Conservation (phyloP, 208 protist genomes). For the Leishmania major region DNA sequence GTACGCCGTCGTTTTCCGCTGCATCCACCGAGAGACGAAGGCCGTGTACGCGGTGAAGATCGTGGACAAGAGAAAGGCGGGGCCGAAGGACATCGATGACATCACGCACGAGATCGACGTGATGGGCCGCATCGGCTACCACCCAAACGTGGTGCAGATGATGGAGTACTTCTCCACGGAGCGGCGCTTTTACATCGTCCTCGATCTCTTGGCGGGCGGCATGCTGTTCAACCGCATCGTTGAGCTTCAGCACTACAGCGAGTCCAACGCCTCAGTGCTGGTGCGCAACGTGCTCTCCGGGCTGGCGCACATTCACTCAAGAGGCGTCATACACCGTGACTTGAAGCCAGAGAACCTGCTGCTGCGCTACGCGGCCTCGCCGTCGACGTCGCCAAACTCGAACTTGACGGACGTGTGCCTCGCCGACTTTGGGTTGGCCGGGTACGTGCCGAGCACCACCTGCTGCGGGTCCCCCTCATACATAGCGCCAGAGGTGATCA, state of each 20-base stretch:
- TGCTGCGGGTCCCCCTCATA: conserved; percentile 85
- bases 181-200: conserved; percentile 91
- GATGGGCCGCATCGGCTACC: conserved; percentile 71
- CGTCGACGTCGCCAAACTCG: conserved; percentile 26
- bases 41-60: conserved; percentile 78
- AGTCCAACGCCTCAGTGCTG: conserved; percentile 96
- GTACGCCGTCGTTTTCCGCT: conserved; percentile 80
- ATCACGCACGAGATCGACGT: conserved; percentile 77
- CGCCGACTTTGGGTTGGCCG: conserved; percentile 98
- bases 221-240: conserved; percentile 98
- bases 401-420: conserved; percentile 92
- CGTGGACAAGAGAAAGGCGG: conserved; percentile 74
- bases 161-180: conserved; percentile 95
- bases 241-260: conserved; percentile 96
- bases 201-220: conserved; percentile 98
- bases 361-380: conserved; percentile 94
- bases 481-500: conserved; percentile 86
- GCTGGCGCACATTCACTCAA: conserved; percentile 95
- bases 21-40: conserved; percentile 52
- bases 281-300: conserved; percentile 96
- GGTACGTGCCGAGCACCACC: conserved; percentile 53
- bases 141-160: conserved; percentile 85
- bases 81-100: conserved; percentile 76
- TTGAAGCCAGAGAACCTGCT: conserved; percentile 99
- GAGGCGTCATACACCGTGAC: conserved; percentile 99